Evolutionary conservation across 257 asterid species (phyloP), one percentile per base, ranked within the genome.

Genomic region (Haberlea rhodopensis): DNA sequence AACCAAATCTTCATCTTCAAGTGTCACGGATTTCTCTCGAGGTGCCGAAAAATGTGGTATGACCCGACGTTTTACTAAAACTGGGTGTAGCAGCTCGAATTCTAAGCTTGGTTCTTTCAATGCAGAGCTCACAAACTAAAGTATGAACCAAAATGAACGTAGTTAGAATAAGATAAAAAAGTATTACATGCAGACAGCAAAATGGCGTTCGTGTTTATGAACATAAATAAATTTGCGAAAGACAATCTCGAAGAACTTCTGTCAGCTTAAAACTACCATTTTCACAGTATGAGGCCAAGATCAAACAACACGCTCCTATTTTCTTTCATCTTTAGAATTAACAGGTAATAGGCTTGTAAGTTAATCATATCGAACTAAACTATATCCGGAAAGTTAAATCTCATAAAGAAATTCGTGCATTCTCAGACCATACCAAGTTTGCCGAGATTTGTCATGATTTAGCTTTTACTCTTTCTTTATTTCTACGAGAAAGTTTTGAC

Each of bases 1-100:
- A 32, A 94, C 90, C 76, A 94, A 76, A 82, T 88, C 99, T 73
- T 94, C 97, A 4, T 86, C 89, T 65, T 86, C 97, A 9, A 94
- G 85, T 2, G 94, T 84, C 25, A 69, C 48, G 4, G 73, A 72
- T 68, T 62, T 81, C 72, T 79, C 72, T 56, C 91, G 95, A 28
- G 81, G 60, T 51, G 72, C 84, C 13, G 94, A 81, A 71, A 70
- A 81, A 81, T 72, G 88, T 29, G 96, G 96, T 62, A 94, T 76
- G 67, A 87, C 82, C 24, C 90, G 80, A 8, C 84, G 81, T 57
- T 80, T 94, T 45, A 94, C 61, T 63, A 81, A 65, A 64, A 81
- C 84, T 0, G 97, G 95, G 73, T 94, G 95, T 16, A 84, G 57
- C 16, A 94, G 83, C 66, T 90, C 95, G 16, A 90, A 94, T 71